phyloP scores from a whole-genome alignment of 768 basidiomycete genomes.

The Lyophyllum decastes region DNA sequence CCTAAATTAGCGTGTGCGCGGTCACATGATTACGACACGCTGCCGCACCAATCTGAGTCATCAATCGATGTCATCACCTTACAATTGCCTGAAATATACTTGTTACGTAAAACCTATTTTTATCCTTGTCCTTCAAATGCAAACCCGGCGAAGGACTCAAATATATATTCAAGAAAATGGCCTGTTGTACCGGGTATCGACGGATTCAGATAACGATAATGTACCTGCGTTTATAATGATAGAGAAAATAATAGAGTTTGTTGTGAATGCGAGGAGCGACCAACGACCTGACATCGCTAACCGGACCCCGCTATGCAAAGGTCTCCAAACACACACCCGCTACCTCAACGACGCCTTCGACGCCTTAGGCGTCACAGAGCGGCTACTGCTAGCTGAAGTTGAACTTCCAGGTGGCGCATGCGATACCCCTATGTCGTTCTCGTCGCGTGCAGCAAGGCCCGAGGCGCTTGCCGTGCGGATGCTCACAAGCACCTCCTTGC shows the following conservation, averaged over 20 bases:
- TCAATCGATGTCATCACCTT: background rate
- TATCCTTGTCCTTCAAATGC: too few species aligned
- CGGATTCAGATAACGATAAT: background rate
- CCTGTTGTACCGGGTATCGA: background rate
- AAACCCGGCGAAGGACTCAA: too few species aligned
- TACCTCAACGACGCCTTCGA: slow-evolving; percentile 21
- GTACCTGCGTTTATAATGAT: background rate
- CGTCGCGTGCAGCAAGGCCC: slow-evolving; percentile 28
- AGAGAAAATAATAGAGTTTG: background rate
- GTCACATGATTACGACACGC: slow-evolving; percentile 10
- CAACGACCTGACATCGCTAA: slow-evolving; percentile 15
- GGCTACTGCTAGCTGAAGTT: background rate
- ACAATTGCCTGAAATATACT: too few species aligned
- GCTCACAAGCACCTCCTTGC: slow-evolving; percentile 78
- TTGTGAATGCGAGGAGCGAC: background rate
- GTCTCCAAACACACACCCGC: background rate
- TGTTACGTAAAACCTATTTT: too few species aligned
- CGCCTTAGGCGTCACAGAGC: slow-evolving; percentile 9
- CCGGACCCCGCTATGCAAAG: too few species aligned
- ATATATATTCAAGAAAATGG: background rate
- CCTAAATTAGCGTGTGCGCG: background rate
- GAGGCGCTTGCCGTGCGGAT: slow-evolving; percentile 62
- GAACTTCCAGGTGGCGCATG: background rate
- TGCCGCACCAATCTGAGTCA: background rate
- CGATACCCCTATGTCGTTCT: slow-evolving; percentile 11